Evolutionary conservation across 2,329 filamentous ascomycete species (phyloP).

Genomic region (Penicillium thymicola): DNA sequence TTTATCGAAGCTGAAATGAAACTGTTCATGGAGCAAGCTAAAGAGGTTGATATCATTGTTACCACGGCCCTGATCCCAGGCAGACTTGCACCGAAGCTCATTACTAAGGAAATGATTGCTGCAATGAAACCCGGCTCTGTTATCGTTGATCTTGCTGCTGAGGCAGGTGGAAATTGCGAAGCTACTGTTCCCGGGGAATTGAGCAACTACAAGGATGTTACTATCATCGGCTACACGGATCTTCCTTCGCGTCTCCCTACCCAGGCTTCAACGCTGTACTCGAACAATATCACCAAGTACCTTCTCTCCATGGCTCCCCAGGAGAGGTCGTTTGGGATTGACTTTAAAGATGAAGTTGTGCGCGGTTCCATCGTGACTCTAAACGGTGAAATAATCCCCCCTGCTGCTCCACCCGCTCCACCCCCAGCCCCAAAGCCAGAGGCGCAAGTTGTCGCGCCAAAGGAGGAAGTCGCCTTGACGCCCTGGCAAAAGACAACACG

Average conservation of each 20-base stretch:
- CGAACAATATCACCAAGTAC: constrained; percentile 90
- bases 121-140: constrained; percentile 90
- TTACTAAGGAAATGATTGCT: constrained; percentile 74
- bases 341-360: constrained; percentile 80
- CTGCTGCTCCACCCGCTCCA: constrained; percentile 66
- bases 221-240: constrained; percentile 85
- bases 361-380: constrained; percentile 79
- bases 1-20: constrained; percentile 94
- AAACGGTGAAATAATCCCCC: constrained; percentile 71
- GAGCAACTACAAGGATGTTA: constrained; percentile 70
- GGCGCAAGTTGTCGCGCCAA: constrained; percentile 45
- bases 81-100: constrained; percentile 75
- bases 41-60: constrained; percentile 87
- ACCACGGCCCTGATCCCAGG: constrained; percentile 91
- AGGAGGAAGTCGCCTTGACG: constrained; percentile 64
- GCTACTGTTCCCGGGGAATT: constrained; percentile 72
- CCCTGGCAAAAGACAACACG: constrained; percentile 78
- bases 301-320: constrained; percentile 76
- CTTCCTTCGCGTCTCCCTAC: constrained; percentile 81
- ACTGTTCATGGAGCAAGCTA: constrained; percentile 80
- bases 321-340: constrained; percentile 74
- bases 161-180: constrained; percentile 85
- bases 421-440: constrained; percentile 53
- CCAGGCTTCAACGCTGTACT: constrained; percentile 85
- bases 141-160: constrained; percentile 81